Conservation (phyloP, 23 red algal genomes). For the Gracilaria domingensis region DNA sequence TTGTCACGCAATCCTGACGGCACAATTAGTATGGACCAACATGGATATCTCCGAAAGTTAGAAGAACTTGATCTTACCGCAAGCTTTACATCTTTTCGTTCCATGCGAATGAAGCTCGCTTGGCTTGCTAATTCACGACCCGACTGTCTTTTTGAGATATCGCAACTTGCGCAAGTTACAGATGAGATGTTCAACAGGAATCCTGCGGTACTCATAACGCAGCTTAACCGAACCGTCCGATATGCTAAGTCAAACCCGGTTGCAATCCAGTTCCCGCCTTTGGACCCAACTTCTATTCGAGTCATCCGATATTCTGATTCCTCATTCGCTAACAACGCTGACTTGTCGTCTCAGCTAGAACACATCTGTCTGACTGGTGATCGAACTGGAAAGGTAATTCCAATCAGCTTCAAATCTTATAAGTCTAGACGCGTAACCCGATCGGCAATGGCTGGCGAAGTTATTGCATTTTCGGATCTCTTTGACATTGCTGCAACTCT, state of each 20-base stretch:
- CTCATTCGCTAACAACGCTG: neutral
- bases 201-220: neutral
- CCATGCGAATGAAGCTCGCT: conserved; percentile 5
- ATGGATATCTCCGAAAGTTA: neutral
- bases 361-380: neutral
- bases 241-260: neutral
- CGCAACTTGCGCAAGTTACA: neutral
- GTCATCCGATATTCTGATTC: neutral
- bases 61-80: neutral
- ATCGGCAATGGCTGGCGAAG: conserved; percentile 18
- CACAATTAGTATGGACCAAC: neutral
- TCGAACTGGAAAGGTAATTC: neutral
- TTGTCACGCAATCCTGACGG: neutral
- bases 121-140: conserved; percentile 1
- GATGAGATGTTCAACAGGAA: neutral
- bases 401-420: conserved; percentile 6
- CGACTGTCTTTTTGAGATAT: neutral
- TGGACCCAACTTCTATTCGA: neutral
- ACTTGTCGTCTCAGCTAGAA: neutral
- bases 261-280: neutral
- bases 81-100: neutral
- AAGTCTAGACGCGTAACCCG: neutral
- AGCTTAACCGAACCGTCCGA: neutral
- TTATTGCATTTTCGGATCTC: neutral
- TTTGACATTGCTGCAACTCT: conserved; percentile 35